These are phyloP conservation scores for Fusarium zealandicum DNA, from an alignment of 2,329 filamentous ascomycete species.

Conservation along the genomic window DNA sequence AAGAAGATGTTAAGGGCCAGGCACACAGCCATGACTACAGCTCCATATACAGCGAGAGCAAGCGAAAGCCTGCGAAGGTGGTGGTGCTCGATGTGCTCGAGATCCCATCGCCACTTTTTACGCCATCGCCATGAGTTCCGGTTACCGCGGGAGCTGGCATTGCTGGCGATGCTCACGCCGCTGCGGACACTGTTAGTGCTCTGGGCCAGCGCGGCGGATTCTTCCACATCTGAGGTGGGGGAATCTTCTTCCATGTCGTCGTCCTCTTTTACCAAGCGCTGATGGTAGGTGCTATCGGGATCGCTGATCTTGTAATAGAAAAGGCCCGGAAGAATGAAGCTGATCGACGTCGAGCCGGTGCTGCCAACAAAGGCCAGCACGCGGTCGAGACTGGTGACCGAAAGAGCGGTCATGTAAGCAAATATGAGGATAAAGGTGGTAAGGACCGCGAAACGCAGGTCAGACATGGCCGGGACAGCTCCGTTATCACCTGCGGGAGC, in stretches of 20 bases:
- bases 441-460: constrained; percentile 86
- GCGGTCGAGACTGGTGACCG: constrained; percentile 85
- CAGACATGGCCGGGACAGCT: constrained; percentile 72
- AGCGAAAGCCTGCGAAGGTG: constrained; percentile 76
- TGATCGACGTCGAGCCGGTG: constrained; percentile 93
- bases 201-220: constrained; percentile 52
- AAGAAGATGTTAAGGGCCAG: constrained; percentile 87
- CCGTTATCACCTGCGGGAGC: constrained; percentile 57
- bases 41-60: constrained; percentile 80
- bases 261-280: constrained; percentile 87
- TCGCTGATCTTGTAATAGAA: constrained; percentile 99
- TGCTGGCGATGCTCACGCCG: constrained; percentile 47
- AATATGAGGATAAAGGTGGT: constrained; percentile 85
- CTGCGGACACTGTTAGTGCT: constrained; percentile 57
- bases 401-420: constrained; percentile 88
- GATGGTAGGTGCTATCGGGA: constrained; percentile 85
- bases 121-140: constrained; percentile 57
- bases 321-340: constrained; percentile 92
- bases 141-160: constrained; percentile 37
- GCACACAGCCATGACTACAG: constrained; percentile 89
- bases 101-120: constrained; percentile 65
- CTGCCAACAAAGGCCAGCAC: constrained; percentile 95
- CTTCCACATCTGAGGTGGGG: constrained; percentile 59
- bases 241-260: constrained; percentile 75
- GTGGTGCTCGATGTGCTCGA: constrained; percentile 69